These are phyloP conservation scores for Candida chilensis DNA, from an alignment of 805 yeast genomes.

Conservation along the genomic window DNA sequence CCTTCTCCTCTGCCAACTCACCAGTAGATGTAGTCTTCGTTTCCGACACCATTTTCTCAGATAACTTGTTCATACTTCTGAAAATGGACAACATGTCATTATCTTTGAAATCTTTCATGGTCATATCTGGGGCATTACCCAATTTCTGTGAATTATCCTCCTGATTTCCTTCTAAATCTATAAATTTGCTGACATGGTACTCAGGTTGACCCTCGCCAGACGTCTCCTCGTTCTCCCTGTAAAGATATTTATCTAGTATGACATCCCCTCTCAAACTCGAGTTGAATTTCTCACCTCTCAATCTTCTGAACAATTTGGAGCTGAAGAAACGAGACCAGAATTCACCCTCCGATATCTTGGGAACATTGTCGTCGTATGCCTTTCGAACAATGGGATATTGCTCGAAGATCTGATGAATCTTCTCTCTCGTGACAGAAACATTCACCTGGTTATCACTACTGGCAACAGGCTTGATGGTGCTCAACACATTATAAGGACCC, in stretches of 20 bases:
- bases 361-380: slow-evolving; percentile 89
- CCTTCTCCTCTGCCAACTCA: slow-evolving; percentile 20
- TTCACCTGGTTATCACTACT: slow-evolving; percentile 89
- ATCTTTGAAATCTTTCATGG: slow-evolving; percentile 65
- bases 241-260: slow-evolving; percentile 75
- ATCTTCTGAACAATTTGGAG: slow-evolving; percentile 76
- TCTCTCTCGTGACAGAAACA: slow-evolving; percentile 86
- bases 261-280: slow-evolving; percentile 75
- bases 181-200: slow-evolving; percentile 52
- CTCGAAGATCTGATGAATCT: slow-evolving; percentile 79
- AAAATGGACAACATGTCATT: slow-evolving; percentile 68
- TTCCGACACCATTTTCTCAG: slow-evolving; percentile 69
- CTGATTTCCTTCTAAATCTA: slow-evolving; percentile 75
- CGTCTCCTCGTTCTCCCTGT: slow-evolving; percentile 27
- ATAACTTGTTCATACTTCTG: slow-evolving; percentile 81
- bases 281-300: slow-evolving; percentile 82
- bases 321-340: slow-evolving; percentile 96
- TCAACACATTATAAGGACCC: slow-evolving; percentile 90
- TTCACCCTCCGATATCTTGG: slow-evolving; percentile 80
- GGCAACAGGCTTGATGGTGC: slow-evolving; percentile 91
- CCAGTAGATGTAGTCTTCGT: slow-evolving; percentile 31
- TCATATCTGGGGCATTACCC: slow-evolving; percentile 82
- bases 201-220: slow-evolving; percentile 13
- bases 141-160: slow-evolving; percentile 68
- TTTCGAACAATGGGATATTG: slow-evolving; percentile 87